These are phyloP conservation scores for Glomus cerebriforme DNA, from an alignment of 192 early-diverging fungal genomes.

Conservation along the genomic window DNA sequence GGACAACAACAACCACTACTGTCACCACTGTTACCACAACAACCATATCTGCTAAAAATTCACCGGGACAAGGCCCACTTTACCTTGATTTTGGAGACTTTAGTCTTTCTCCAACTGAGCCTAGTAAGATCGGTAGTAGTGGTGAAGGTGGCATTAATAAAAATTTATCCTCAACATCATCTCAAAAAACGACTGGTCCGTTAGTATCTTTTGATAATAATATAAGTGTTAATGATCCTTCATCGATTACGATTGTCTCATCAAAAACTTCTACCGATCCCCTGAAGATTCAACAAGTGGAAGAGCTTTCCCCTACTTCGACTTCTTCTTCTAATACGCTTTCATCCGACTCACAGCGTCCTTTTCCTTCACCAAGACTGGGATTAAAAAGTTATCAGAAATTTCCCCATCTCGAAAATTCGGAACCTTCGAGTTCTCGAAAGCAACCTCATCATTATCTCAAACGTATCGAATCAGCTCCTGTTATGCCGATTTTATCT, in stretches of 20 bases:
- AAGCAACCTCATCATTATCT: constrained; percentile 12
- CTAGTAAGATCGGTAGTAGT: neutral
- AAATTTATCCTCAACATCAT: neutral
- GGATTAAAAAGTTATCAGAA: neutral
- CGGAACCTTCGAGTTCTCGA: neutral
- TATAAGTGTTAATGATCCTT: neutral
- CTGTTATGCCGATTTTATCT: neutral
- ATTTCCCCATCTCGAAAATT: neutral
- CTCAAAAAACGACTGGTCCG: neutral
- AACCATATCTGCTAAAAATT: constrained; percentile 19
- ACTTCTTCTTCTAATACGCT: neutral
- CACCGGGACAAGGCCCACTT: constrained; percentile 3
- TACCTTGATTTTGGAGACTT: constrained; percentile 22
- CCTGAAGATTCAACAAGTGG: neutral
- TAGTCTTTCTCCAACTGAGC: neutral
- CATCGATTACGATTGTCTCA: neutral
- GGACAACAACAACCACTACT: constrained; percentile 24
- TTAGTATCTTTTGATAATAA: neutral
- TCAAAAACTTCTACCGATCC: neutral
- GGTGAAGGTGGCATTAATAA: neutral
- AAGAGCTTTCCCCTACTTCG: neutral
- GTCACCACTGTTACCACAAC: constrained; percentile 29
- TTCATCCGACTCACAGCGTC: neutral
- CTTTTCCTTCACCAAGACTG: neutral
- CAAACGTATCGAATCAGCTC: constrained; percentile 24